Evolutionary conservation across 768 basidiomycete genomes (phyloP).

Genomic region (Mycena polygramma): DNA sequence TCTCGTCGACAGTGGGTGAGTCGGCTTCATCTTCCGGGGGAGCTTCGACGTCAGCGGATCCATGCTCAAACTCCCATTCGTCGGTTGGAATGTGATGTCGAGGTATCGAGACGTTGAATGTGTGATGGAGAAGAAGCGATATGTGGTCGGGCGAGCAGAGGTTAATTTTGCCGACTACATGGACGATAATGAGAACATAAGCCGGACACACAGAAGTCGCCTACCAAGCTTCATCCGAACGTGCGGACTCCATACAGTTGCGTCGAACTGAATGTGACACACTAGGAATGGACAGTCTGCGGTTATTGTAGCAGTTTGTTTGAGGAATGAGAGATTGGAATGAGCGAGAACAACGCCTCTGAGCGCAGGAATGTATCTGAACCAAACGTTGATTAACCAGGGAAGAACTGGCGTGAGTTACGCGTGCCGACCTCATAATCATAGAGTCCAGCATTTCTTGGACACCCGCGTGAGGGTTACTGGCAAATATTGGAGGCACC

Average conservation of each 20-base stretch:
- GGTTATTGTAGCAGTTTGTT: slow-evolving; percentile 74
- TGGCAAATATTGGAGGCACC: slow-evolving; percentile 86
- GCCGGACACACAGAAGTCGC: slow-evolving; percentile 40
- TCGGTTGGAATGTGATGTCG: slow-evolving; percentile 89
- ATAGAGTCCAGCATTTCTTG: slow-evolving; percentile 94
- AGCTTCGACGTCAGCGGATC: slow-evolving; percentile 83
- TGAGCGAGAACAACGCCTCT: slow-evolving; percentile 90
- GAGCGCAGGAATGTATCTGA: slow-evolving; percentile 90
- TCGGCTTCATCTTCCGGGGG: slow-evolving; percentile 57
- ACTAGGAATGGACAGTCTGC: slow-evolving; percentile 90
- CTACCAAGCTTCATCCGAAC: slow-evolving; percentile 85
- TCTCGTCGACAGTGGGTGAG: slow-evolving; percentile 47
- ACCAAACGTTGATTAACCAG: slow-evolving; percentile 12
- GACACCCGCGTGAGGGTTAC: slow-evolving; percentile 78
- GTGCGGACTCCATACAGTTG: slow-evolving; percentile 89
- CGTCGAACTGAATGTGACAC: slow-evolving; percentile 82
- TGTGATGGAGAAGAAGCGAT: slow-evolving; percentile 89
- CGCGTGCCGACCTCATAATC: slow-evolving; percentile 85
- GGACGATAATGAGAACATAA: slow-evolving; percentile 9
- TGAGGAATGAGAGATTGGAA: slow-evolving; percentile 79
- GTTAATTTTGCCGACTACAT: slow-evolving; percentile 85
- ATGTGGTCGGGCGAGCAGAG: slow-evolving; percentile 94
- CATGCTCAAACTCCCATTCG: slow-evolving; percentile 89
- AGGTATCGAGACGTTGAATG: slow-evolving; percentile 96
- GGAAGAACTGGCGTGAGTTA: neutral